A percentile compares a stretch with the other conserved stretches of the same genome.
phyloP scores from a whole-genome alignment of 139 green algal genomes.

The Helicosporidium sp. region DNA sequence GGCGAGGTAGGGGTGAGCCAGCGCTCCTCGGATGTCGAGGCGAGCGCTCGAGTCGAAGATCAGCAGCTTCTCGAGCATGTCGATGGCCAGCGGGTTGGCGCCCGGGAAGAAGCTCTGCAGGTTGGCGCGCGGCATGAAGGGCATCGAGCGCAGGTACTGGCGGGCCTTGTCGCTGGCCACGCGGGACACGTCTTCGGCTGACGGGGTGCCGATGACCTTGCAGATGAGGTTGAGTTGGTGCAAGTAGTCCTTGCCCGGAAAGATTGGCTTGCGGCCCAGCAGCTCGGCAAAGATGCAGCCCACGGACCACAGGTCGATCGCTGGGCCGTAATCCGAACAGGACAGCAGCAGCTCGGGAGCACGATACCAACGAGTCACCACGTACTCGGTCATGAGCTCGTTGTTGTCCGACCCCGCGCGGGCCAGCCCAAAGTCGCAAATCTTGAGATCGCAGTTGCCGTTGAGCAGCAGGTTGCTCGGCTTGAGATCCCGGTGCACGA shows the following conservation, averaged over 20 bases:
- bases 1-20: conserved; percentile 73
- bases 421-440: conserved; percentile 89
- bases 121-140: conserved; percentile 5
- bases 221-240: conserved; percentile 80
- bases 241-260: conserved; percentile 73
- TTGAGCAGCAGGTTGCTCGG: conserved; percentile 27
- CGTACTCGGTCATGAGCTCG: conserved; percentile 75
- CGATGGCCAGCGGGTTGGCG: conserved; percentile 40
- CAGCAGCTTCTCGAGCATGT: conserved; percentile 72
- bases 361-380: conserved; percentile 89
- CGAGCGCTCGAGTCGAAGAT: conserved; percentile 44
- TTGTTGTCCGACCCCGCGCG: conserved; percentile 2
- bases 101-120: conserved; percentile 40
- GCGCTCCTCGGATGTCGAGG: conserved; percentile 38
- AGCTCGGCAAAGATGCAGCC: conserved; percentile 22
- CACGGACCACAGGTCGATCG: conserved; percentile 50
- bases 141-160: conserved; percentile 11
- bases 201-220: conserved; percentile 31
- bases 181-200: not conserved
- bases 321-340: conserved; percentile 50
- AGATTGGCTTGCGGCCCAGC: conserved; percentile 41
- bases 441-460: conserved; percentile 88
- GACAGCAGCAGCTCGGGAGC: conserved; percentile 81
- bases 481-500: conserved; percentile 24
- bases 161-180: conserved; percentile 6